A percentile compares a stretch with the other conserved stretches of the same genome.
Conservation (phyloP, 2,329 filamentous ascomycete genomes). For the Calonectria ilicicola region DNA sequence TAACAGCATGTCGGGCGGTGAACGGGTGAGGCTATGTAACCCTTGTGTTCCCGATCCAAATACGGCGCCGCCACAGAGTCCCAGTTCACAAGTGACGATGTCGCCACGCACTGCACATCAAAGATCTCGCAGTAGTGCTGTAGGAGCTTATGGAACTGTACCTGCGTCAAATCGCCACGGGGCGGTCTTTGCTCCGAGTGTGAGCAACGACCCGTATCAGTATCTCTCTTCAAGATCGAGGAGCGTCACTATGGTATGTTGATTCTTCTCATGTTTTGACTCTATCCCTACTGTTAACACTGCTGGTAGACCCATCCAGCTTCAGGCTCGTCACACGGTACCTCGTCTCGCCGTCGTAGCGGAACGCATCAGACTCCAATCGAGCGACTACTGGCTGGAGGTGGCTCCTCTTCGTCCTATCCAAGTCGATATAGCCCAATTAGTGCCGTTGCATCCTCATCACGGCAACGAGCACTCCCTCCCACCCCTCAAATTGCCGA, state of each 20-base stretch:
- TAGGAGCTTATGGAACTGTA: conserved; percentile 46
- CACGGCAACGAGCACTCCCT: conserved; percentile 53
- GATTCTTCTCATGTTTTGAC: not conserved
- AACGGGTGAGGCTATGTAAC: conserved; percentile 70
- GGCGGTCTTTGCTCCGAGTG: conserved; percentile 50
- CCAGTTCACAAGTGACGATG: conserved; percentile 47
- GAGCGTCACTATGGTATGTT: conserved; percentile 64
- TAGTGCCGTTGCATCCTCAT: conserved; percentile 49
- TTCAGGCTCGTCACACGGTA: conserved; percentile 38
- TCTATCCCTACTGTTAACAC: conserved; percentile 9
- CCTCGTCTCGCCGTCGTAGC: conserved; percentile 45
- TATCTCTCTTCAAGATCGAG: conserved; percentile 50
- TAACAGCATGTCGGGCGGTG: conserved; percentile 63
- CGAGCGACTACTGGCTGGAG: conserved; percentile 53
- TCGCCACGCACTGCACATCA: conserved; percentile 54
- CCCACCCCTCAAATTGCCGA: conserved; percentile 69
- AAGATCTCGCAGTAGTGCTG: conserved; percentile 59
- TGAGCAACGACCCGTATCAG: conserved; percentile 50
- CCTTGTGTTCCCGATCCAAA: conserved; percentile 73
- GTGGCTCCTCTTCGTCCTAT: conserved; percentile 47
- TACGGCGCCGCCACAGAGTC: conserved; percentile 64
- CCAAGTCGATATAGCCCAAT: conserved; percentile 47
- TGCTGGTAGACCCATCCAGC: conserved; percentile 29
- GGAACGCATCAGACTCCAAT: conserved; percentile 50
- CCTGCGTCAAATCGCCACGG: conserved; percentile 49